Base-by-base conservation (phyloP, 1,284 basidiomycete genomes). In the Coniferiporia sulphurascens region DNA sequence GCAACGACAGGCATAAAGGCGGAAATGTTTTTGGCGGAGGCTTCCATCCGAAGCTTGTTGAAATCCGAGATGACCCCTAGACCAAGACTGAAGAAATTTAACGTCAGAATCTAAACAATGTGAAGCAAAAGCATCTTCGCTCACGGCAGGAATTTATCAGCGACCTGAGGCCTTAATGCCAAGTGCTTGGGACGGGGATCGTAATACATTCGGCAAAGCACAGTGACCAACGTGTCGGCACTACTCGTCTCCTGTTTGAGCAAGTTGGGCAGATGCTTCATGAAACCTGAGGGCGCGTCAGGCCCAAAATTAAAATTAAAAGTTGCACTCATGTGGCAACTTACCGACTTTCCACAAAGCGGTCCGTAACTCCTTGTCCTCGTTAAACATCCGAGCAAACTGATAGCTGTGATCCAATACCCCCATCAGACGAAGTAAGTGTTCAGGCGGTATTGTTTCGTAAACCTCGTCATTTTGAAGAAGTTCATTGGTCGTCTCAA, bases 261-360 rank as follows among this genome's bases (percentile, higher is more conserved):
- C 51, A 99, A 81, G 73, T 99, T 99, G 0, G 97, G 97, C 41
- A 99, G 76, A 72, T 99, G 98, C 72, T 98, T 98, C 97, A 99
- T 99, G 76, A 99, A 99, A 1, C 96, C 95, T 95, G 51, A 22
- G 15, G 19, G 27, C 19, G 44, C 12, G 52, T 55, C 45, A 27
- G 50, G 43, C 34, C 15, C 22, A 44, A n/a, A 27, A 55, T 55
- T 32, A 27, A 43, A 48, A 60, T 21, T 85, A 91, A 74, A 63
- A 91, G 93, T 95, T 65, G 98, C 96, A 93, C 97, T 98, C 97
- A 97, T 21, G 17, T 27, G 51, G 53, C 41, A 38, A 48, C 93
- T 74, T 63, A 91, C 94, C 95, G 65, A 99, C 97, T 93, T 97
- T 98, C 97, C 97, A 99, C 52, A 99, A 79, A 4, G 91, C 93